A percentile compares a stretch with the other conserved stretches of the same genome.
phyloP scores from a whole-genome alignment of 169 alveolate species.

The Perkinsus marinus region DNA sequence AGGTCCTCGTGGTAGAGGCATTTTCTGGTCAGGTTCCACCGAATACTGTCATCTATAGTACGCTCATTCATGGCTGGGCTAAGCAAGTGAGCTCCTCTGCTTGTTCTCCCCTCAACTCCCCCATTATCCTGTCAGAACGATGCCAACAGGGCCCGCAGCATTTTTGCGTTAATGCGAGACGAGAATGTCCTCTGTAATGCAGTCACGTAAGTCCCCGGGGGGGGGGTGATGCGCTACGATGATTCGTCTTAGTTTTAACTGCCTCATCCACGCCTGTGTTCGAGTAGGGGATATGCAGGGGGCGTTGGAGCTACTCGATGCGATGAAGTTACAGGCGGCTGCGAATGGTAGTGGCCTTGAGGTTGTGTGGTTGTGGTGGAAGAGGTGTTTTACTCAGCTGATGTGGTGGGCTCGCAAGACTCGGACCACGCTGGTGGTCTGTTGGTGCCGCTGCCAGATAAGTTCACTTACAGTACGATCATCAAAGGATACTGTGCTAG shows the following conservation, averaged over 20 bases:
- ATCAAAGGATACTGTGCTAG: conserved; percentile 75
- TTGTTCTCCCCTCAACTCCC: not conserved
- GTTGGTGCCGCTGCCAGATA: conserved; percentile 48
- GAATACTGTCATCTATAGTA: conserved; percentile 66
- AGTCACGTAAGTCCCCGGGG: conserved; percentile 65
- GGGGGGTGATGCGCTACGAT: too few relatives aligned
- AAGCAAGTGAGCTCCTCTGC: conserved; percentile 22
- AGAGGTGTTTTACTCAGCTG: too few relatives aligned
- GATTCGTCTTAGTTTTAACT: conserved; percentile 29
- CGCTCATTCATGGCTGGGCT: conserved; percentile 66
- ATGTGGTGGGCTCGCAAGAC: too few relatives aligned
- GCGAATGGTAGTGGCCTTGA: not conserved
- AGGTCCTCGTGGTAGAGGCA: not conserved
- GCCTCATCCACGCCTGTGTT: conserved; percentile 76
- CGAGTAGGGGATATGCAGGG: conserved; percentile 57
- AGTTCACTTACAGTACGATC: conserved; percentile 71
- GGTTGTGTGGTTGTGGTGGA: too few relatives aligned
- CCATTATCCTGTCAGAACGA: not conserved
- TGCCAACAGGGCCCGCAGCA: conserved; percentile 41
- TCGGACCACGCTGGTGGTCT: not conserved
- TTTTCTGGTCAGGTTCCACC: conserved; percentile 35
- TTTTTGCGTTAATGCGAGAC: conserved; percentile 45
- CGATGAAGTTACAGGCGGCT: conserved; percentile 30
- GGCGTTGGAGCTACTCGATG: conserved; percentile 55
- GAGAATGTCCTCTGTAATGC: conserved; percentile 60